These are phyloP conservation scores for Fusarium sublunatum DNA, from an alignment of 2,329 filamentous ascomycete species.

Conservation along the genomic window DNA sequence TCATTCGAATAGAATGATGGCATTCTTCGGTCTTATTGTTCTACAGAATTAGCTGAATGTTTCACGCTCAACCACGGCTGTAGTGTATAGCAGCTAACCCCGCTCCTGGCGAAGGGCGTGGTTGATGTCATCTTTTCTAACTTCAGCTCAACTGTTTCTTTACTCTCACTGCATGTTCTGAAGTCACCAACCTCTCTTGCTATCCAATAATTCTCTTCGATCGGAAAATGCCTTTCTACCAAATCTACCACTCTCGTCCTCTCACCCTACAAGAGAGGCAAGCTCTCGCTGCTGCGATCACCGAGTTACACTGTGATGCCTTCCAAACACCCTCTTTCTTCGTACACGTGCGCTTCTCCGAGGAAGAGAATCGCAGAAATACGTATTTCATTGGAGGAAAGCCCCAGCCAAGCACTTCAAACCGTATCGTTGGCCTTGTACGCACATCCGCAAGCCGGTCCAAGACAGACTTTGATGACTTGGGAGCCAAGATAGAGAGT, in stretches of 20 bases:
- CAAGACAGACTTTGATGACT: constrained; percentile 23
- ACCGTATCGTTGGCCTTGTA: constrained; percentile 33
- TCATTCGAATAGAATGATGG: too few relatives aligned
- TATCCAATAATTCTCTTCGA: too few relatives aligned
- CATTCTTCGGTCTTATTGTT: too few relatives aligned
- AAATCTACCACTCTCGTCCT: constrained; percentile 31
- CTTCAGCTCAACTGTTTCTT: neutral
- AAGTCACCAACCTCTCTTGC: neutral
- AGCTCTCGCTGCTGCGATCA: constrained; percentile 23
- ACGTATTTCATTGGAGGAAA: constrained; percentile 33
- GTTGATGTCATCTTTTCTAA: neutral
- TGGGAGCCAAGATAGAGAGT: constrained; percentile 25
- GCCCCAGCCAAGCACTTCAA: constrained; percentile 5
- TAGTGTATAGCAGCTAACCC: neutral
- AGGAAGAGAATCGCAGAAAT: neutral
- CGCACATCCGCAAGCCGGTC: constrained; percentile 22
- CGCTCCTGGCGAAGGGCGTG: neutral
- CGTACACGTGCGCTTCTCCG: constrained; percentile 33
- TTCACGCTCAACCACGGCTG: too few relatives aligned
- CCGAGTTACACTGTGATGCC: constrained; percentile 22
- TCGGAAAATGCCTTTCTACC: constrained; percentile 41
- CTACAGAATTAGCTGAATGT: too few relatives aligned
- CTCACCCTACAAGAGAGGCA: constrained; percentile 18
- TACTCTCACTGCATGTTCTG: neutral
- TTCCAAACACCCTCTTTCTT: constrained; percentile 35